Evolutionary conservation across 768 basidiomycete genomes (phyloP).

Genomic region (Lactarius sanguifluus): DNA sequence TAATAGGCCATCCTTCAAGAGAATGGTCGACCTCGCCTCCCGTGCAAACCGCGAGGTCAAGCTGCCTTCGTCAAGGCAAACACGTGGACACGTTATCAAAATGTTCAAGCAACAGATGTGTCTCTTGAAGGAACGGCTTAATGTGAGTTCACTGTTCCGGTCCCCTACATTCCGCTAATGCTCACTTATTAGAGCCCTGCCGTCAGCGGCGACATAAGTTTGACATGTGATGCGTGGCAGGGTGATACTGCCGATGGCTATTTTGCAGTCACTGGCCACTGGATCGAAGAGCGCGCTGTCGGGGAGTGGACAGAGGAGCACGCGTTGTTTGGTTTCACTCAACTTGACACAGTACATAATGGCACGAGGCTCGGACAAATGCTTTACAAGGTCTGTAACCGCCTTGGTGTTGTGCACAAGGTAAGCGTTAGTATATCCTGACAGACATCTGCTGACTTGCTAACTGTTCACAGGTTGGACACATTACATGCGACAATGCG

Average conservation of each 20-base stretch:
- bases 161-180: not conserved
- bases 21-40: not conserved
- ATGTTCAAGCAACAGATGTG: not conserved
- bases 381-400: conserved; percentile 1
- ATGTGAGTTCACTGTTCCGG: not conserved
- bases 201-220: not conserved
- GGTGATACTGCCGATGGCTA: not conserved
- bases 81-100: not conserved
- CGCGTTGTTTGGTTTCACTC: not conserved
- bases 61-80: not conserved
- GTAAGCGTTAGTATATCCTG: not conserved
- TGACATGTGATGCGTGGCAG: not conserved
- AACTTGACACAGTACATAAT: not conserved
- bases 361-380: not conserved
- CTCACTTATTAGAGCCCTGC: not conserved
- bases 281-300: not conserved
- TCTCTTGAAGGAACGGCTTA: not conserved
- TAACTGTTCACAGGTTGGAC: not conserved
- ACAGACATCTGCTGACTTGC: not conserved
- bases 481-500: not conserved
- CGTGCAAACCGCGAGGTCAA: not conserved
- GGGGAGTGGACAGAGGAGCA: not conserved
- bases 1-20: not conserved
- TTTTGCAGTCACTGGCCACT: not conserved
- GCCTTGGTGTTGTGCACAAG: not conserved